These are phyloP conservation scores for Neurospora terricola DNA, from an alignment of 495 filamentous ascomycete genomes.

Conservation along the genomic window DNA sequence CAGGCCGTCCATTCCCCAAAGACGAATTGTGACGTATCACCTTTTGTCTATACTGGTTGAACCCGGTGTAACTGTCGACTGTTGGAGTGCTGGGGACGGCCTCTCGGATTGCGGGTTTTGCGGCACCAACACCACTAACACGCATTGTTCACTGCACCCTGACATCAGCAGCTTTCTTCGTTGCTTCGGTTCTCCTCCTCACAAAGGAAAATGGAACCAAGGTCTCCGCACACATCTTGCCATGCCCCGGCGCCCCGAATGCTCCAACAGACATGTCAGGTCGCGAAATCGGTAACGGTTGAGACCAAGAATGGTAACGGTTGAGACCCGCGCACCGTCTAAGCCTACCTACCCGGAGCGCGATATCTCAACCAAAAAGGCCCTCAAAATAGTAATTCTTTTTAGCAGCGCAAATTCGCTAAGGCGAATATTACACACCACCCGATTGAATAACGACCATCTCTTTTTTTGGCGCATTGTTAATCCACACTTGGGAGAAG, in stretches of 20 bases:
- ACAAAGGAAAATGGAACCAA: neutral
- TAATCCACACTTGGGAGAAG: neutral
- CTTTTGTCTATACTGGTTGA: neutral
- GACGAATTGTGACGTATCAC: neutral
- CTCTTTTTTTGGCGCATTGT: neutral
- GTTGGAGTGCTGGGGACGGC: neutral
- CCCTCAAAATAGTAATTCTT: too few relatives aligned
- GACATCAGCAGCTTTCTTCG: neutral
- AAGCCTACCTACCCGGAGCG: too few relatives aligned
- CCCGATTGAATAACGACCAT: neutral
- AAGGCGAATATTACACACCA: too few relatives aligned
- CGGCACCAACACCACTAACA: neutral
- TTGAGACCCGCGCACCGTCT: too few relatives aligned
- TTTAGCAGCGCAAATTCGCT: too few relatives aligned
- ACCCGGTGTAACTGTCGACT: neutral
- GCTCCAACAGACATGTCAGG: neutral
- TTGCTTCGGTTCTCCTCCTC: neutral
- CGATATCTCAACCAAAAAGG: too few relatives aligned
- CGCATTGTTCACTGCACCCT: neutral
- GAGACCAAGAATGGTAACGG: too few relatives aligned
- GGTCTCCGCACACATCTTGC: neutral
- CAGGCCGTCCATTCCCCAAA: neutral
- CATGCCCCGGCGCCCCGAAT: neutral
- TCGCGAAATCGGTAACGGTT: too few relatives aligned
- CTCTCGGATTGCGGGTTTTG: neutral